These are phyloP conservation scores for Pichia sp. DNA, from an alignment of 1,139 yeast genomes.

Conservation along the genomic window DNA sequence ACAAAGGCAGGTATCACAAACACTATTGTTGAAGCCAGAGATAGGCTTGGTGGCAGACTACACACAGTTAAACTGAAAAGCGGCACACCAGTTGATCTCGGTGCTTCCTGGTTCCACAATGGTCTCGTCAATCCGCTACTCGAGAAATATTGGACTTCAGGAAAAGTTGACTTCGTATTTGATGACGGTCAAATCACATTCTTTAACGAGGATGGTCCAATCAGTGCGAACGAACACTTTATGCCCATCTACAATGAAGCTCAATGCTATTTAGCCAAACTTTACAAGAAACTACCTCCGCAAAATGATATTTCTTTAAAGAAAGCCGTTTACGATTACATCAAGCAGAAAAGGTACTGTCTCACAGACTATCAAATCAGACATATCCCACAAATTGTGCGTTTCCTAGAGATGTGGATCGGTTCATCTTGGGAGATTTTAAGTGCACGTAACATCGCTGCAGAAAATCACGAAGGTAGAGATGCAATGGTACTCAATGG, in stretches of 20 bases:
- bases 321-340: constrained; percentile 32
- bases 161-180: constrained; percentile 32
- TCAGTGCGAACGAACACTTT: constrained; percentile 23
- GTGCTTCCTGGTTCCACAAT: constrained; percentile 91
- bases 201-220: constrained; percentile 18
- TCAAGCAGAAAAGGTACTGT: constrained; percentile 37
- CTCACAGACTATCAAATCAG: constrained; percentile 46
- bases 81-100: constrained; percentile 47
- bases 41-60: constrained; percentile 51
- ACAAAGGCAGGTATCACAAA: constrained; percentile 32
- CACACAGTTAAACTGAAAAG: constrained; percentile 28
- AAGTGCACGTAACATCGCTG: constrained; percentile 30
- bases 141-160: constrained; percentile 39
- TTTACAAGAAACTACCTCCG: constrained; percentile 36
- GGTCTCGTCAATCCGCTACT: constrained; percentile 58
- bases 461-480: constrained; percentile 35
- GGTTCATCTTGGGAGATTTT: constrained; percentile 60
- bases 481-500: constrained; percentile 60
- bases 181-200: constrained; percentile 38
- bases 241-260: constrained; percentile 50
- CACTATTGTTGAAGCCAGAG: constrained; percentile 43
- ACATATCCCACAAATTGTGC: constrained; percentile 36
- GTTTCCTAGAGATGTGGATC: constrained; percentile 67
- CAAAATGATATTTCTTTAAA: constrained; percentile 34
- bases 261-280: constrained; percentile 45